A percentile compares a stretch with the other conserved stretches of the same genome.
phyloP scores from a whole-genome alignment of 2,329 filamentous ascomycete genomes.

The Monilinia fructicola region DNA sequence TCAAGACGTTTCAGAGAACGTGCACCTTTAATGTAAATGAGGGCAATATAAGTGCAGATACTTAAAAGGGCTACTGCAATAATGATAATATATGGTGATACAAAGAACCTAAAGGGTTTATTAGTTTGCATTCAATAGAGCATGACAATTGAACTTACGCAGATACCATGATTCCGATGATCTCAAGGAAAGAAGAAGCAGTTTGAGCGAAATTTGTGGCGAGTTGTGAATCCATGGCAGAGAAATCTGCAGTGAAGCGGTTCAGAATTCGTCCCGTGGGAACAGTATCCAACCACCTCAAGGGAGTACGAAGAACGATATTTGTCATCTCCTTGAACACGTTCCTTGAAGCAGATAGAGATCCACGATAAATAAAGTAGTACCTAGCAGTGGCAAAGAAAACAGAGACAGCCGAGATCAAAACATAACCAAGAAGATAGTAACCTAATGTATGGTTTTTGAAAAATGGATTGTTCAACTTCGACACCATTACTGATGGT shows the following conservation, averaged over 20 bases:
- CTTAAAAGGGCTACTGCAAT: conserved; percentile 47
- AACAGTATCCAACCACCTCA: conserved; percentile 75
- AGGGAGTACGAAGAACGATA: conserved; percentile 64
- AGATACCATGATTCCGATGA: conserved; percentile 64
- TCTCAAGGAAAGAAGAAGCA: conserved; percentile 55
- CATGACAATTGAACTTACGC: conserved; percentile 40
- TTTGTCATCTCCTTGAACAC: conserved; percentile 66
- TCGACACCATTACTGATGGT: conserved; percentile 37
- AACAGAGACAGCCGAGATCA: conserved; percentile 56
- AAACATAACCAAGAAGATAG: conserved; percentile 67
- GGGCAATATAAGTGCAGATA: conserved; percentile 45
- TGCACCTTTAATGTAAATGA: conserved; percentile 63
- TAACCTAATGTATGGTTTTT: conserved; percentile 42
- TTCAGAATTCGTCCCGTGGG: conserved; percentile 74
- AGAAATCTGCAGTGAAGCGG: conserved; percentile 74
- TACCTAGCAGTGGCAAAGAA: conserved; percentile 51
- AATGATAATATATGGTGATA: conserved; percentile 64
- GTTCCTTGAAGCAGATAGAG: conserved; percentile 62
- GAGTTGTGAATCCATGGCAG: conserved; percentile 65
- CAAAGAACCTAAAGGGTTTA: conserved; percentile 45
- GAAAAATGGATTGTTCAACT: conserved; percentile 13
- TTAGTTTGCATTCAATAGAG: conserved; percentile 10
- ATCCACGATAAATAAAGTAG: conserved; percentile 60
- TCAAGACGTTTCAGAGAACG: conserved; percentile 74
- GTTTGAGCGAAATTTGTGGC: conserved; percentile 61